phyloP scores from a whole-genome alignment of 768 basidiomycete species.

The Floccularia luteovirens region DNA sequence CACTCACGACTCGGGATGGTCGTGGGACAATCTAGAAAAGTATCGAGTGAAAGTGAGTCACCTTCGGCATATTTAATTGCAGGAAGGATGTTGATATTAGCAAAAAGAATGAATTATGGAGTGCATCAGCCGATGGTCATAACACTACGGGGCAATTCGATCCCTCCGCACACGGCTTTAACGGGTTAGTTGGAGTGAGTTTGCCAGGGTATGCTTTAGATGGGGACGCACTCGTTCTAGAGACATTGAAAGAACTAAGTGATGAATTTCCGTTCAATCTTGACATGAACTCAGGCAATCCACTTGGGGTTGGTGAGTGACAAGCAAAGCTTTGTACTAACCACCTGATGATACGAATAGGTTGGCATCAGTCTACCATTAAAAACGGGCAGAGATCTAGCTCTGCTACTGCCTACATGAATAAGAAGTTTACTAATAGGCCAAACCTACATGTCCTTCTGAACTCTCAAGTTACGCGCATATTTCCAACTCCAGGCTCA shows the following conservation, averaged over 20 bases:
- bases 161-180: slow-evolving; percentile 18
- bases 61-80: not conserved
- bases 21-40: slow-evolving; percentile 14
- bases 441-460: slow-evolving; percentile 18
- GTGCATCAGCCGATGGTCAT: slow-evolving; percentile 19
- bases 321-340: not conserved
- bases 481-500: slow-evolving; percentile 4
- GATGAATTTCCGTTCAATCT: slow-evolving; percentile 26
- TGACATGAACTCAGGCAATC: slow-evolving; percentile 26
- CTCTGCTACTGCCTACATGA: slow-evolving; percentile 19
- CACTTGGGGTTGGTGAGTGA: slow-evolving; percentile 22
- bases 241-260: slow-evolving; percentile 15
- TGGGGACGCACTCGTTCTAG: slow-evolving; percentile 18
- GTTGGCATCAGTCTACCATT: slow-evolving; percentile 15
- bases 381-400: slow-evolving; percentile 11
- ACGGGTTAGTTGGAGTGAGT: slow-evolving; percentile 16
- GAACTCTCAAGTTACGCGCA: slow-evolving; percentile 12
- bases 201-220: slow-evolving; percentile 14
- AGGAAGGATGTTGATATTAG: not conserved
- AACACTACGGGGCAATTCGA: slow-evolving; percentile 21
- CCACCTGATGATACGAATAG: slow-evolving; percentile 6
- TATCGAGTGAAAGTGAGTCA: slow-evolving; percentile 15
- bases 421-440: slow-evolving; percentile 11
- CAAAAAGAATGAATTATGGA: slow-evolving; percentile 21
- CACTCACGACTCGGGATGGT: slow-evolving; percentile 17